Percentiles rank a stretch among this genome's conserved stretches.
Conservation (phyloP, 2,329 filamentous ascomycete genomes). For the Bipolaris victoriae region DNA sequence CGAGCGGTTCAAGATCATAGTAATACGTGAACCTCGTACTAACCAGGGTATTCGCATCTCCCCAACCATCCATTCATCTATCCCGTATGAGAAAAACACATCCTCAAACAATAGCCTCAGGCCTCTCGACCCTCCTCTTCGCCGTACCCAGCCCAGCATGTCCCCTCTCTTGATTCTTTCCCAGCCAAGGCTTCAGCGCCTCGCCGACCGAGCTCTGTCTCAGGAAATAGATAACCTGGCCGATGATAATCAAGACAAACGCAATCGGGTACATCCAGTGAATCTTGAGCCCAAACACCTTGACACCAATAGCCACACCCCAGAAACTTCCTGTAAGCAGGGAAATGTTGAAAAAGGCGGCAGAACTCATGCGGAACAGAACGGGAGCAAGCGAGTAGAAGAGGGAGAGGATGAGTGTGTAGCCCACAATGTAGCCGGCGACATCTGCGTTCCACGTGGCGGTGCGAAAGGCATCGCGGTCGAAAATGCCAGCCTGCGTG, state of each 20-base stretch:
- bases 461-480: constrained; percentile 70
- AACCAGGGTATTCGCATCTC: not conserved
- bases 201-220: constrained; percentile 83
- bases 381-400: constrained; percentile 91
- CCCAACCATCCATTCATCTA: not conserved
- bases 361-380: constrained; percentile 85
- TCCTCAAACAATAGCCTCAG: constrained; percentile 36
- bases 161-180: constrained; percentile 75
- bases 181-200: constrained; percentile 93
- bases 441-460: constrained; percentile 59
- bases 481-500: constrained; percentile 88
- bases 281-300: constrained; percentile 79
- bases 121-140: constrained; percentile 38
- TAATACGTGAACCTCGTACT: not conserved
- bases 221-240: constrained; percentile 86
- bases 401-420: constrained; percentile 78
- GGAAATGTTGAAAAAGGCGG: constrained; percentile 96
- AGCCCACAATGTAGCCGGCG: constrained; percentile 85
- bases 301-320: constrained; percentile 90
- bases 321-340: constrained; percentile 95
- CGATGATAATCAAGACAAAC: constrained; percentile 88
- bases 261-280: constrained; percentile 95
- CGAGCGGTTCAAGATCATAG: not conserved
- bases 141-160: constrained; percentile 39
- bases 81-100: not conserved